phyloP scores from a whole-genome alignment of 257 asterid genomes.

The Solanum microdontum region DNA sequence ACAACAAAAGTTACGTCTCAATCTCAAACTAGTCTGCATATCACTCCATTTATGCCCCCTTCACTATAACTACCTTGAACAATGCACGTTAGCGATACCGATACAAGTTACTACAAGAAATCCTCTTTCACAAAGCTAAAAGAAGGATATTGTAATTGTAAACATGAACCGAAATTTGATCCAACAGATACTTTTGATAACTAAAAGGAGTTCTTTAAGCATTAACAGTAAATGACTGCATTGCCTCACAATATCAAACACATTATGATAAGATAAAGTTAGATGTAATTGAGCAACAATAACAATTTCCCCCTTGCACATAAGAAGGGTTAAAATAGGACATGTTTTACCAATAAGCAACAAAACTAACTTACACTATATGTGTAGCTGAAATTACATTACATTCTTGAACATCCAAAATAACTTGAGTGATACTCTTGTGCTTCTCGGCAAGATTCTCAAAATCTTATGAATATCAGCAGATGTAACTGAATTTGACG shows the following conservation, averaged over 20 bases:
- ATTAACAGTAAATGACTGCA: background rate
- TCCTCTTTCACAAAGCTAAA: background rate
- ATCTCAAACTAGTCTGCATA: background rate
- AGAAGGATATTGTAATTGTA: background rate
- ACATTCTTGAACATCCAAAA: background rate
- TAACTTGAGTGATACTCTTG: slow-evolving; percentile 19
- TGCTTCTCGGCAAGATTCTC: slow-evolving; percentile 59
- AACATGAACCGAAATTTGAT: background rate
- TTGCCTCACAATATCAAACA: background rate
- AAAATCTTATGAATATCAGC: slow-evolving; percentile 48
- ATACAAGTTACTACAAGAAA: background rate
- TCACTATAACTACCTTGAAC: background rate
- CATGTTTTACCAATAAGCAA: background rate
- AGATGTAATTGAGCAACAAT: background rate
- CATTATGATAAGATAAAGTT: background rate
- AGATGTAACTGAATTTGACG: slow-evolving; percentile 49
- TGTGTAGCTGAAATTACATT: background rate
- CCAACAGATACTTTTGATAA: background rate
- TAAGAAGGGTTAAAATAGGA: background rate
- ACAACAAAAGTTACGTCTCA: background rate
- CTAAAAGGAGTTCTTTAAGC: background rate
- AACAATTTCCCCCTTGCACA: background rate
- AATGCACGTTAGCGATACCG: background rate
- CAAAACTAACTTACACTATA: background rate
- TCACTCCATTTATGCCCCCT: background rate